These are phyloP conservation scores for Xylariomycetidae sp. DNA, from an alignment of 2,329 filamentous ascomycete species.

Conservation along the genomic window DNA sequence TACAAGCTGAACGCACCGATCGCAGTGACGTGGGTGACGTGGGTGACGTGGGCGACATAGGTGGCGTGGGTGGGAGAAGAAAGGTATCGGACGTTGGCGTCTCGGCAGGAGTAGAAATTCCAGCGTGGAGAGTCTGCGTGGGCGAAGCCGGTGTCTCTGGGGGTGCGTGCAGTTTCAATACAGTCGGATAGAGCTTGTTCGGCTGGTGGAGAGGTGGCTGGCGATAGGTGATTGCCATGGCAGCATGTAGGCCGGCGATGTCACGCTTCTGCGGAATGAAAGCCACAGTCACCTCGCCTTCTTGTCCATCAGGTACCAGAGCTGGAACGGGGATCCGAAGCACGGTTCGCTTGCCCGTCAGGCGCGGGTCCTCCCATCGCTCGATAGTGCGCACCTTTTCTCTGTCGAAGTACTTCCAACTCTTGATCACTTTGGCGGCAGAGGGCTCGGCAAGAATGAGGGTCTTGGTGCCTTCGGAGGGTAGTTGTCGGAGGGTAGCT, in stretches of 20 bases:
- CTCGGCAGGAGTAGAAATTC: slow-evolving; percentile 5
- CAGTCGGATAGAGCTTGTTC: too few species aligned
- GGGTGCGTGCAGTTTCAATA: too few species aligned
- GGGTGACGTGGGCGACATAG: slow-evolving; percentile 33
- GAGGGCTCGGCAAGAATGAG: slow-evolving; percentile 62
- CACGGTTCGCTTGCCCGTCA: slow-evolving; percentile 28
- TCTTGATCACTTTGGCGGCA: slow-evolving; percentile 59
- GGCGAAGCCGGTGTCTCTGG: too few species aligned
- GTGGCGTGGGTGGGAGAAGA: slow-evolving; percentile 30
- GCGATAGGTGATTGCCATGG: slow-evolving; percentile 68
- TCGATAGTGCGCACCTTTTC: slow-evolving; percentile 40
- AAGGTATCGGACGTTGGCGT: slow-evolving; percentile 16
- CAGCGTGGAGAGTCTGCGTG: slow-evolving; percentile 3
- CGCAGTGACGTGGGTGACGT: slow-evolving; percentile 31
- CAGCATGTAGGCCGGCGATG: slow-evolving; percentile 57
- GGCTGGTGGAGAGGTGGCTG: slow-evolving; percentile 40
- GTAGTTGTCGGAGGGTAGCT: slow-evolving; percentile 61
- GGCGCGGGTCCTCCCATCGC: slow-evolving; percentile 40
- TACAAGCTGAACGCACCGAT: slow-evolving; percentile 31
- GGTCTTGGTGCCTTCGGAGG: slow-evolving; percentile 46
- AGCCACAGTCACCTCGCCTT: slow-evolving; percentile 67
- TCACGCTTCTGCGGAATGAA: slow-evolving; percentile 60
- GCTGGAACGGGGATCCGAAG: slow-evolving; percentile 50
- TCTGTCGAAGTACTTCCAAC: slow-evolving; percentile 64
- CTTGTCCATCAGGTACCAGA: slow-evolving; percentile 43